Evolutionary conservation across 768 basidiomycete genomes (phyloP), one percentile per base, ranked within the genome.

Genomic region (Leccinum imitatum): DNA sequence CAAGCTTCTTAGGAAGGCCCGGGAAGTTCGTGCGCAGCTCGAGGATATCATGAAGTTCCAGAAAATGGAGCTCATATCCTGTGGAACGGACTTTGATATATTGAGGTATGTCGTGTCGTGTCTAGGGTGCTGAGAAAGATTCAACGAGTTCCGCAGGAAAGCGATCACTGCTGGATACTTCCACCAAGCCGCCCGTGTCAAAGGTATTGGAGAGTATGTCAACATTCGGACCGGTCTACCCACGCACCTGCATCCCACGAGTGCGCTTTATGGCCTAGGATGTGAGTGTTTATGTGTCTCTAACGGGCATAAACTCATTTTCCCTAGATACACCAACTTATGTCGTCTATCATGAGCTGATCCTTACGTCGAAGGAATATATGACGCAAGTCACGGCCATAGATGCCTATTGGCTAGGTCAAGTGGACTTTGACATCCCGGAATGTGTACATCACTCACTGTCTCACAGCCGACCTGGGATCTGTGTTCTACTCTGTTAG

Each of bases 1-100:
- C 0, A 98, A 98, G 73, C 81, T 98, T 44, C 82, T 99, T 37
- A 82, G 96, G 46, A 99, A 99, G 75, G 91, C 92, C 6, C 83
- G 96, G 31, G 97, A 99, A 78, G 97, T 99, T 39, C 87, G 97
- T 31, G 85, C 83, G 3, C 97, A 99, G 77, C 83, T 99, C 15
- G 95, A 98, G 71, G 97, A 99, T 69, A 98, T 99, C 74, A 98
- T 98, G 95, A 96, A 97, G 70, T 91, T 92, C 74, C 95, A 98
- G 76, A 98, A 98, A 79, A 93, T 98, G 90, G 91, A 91, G 52
- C 75, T 93, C 21, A 84, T 93, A 65, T 93, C 94, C 6, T 89
- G 87, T 41, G 96, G 96, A 7, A 98, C 95, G 0, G 95, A 98
- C 71, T 98, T 94, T 76, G 97, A 99, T 69, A 76, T 95, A 23